Conservation (phyloP, 371 early-diverging fungal species). For the Rhizopus sp. region DNA sequence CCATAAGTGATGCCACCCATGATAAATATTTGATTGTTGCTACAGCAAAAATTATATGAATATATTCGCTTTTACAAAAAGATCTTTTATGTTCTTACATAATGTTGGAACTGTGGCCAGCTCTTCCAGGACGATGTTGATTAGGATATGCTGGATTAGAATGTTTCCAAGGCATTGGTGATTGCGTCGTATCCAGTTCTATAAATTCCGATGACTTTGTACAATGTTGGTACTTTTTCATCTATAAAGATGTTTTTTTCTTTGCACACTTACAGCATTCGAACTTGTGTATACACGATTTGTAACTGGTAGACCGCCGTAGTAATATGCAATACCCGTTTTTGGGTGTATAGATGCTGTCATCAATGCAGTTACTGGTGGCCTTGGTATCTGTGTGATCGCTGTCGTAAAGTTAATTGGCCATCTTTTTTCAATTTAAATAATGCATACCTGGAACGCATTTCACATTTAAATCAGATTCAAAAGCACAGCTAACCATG, state of each 20-base stretch:
- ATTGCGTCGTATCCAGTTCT: slow-evolving; percentile 23
- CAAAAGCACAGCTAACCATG: slow-evolving; percentile 25
- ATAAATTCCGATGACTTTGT: slow-evolving; percentile 29
- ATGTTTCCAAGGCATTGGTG: slow-evolving; percentile 20
- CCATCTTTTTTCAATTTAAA: not conserved
- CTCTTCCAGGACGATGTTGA: slow-evolving; percentile 32
- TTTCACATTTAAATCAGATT: not conserved
- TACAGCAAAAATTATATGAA: slow-evolving; percentile 5
- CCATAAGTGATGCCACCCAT: slow-evolving; percentile 34
- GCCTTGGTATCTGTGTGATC: too few species aligned
- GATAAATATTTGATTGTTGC: slow-evolving; percentile 40
- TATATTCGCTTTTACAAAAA: not conserved
- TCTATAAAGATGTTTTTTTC: not conserved
- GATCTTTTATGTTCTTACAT: slow-evolving; percentile 25
- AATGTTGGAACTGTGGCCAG: slow-evolving; percentile 33
- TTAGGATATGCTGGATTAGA: slow-evolving; percentile 22
- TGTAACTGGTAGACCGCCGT: slow-evolving; percentile 35
- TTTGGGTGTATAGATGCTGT: slow-evolving; percentile 30
- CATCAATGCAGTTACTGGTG: slow-evolving; percentile 30
- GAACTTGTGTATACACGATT: too few species aligned
- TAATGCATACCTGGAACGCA: slow-evolving; percentile 17
- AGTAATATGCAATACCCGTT: slow-evolving; percentile 37
- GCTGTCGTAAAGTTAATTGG: not conserved
- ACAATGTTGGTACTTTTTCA: not conserved
- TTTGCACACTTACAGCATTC: not conserved